These are phyloP conservation scores for Coemansia guatemalensis DNA, from an alignment of 192 early-diverging fungal species.

Conservation along the genomic window DNA sequence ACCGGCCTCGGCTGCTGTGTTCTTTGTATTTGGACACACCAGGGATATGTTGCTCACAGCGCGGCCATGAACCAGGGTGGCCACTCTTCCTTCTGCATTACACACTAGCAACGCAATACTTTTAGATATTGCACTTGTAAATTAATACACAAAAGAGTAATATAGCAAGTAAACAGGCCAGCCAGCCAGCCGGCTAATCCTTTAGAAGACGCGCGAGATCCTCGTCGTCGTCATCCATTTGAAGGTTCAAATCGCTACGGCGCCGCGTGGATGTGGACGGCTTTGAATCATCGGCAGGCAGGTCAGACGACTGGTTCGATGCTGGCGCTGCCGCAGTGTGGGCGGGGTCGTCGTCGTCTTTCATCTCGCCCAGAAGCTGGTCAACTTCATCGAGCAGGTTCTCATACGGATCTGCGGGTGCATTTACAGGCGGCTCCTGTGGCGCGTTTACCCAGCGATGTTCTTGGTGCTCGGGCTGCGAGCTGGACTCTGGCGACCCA, in stretches of 20 bases:
- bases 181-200: not conserved
- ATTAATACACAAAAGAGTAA: not conserved
- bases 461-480: not conserved
- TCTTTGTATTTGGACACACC: slow-evolving; percentile 75
- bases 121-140: not conserved
- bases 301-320: not conserved
- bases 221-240: slow-evolving; percentile 36
- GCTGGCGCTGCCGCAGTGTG: not conserved
- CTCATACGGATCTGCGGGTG: slow-evolving; percentile 48
- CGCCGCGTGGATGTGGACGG: not conserved
- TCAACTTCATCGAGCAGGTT: slow-evolving; percentile 53
- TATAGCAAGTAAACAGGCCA: not conserved
- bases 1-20: slow-evolving; percentile 82
- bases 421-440: slow-evolving; percentile 18
- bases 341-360: slow-evolving; percentile 33
- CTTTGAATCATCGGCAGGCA: not conserved
- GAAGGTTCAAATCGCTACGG: slow-evolving; percentile 30
- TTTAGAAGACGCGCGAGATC: slow-evolving; percentile 30
- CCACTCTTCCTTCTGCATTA: not conserved
- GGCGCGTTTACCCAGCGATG: slow-evolving; percentile 31
- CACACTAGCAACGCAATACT: not conserved
- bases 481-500: not conserved
- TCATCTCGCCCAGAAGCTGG: slow-evolving; percentile 49
- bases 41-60: slow-evolving; percentile 55
- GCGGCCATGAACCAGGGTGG: not conserved